phyloP scores from a whole-genome alignment of 2,329 filamentous ascomycete genomes.

The Diplocarpon rosae region DNA sequence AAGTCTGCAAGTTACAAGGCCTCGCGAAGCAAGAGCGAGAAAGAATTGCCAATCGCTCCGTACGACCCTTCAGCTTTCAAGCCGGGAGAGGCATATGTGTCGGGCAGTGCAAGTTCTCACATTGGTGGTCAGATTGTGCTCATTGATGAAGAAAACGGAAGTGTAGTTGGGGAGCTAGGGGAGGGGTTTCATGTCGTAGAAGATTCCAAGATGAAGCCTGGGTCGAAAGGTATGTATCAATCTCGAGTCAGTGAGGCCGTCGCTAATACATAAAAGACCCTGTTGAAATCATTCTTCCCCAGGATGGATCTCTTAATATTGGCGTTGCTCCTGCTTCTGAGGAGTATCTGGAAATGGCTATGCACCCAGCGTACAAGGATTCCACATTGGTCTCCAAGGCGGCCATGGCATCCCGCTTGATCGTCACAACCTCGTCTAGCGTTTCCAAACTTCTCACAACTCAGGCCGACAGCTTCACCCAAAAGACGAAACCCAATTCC shows the following conservation, averaged over 20 bases:
- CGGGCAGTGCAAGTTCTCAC: slow-evolving; percentile 45
- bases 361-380: slow-evolving; percentile 86
- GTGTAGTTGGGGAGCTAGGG: slow-evolving; percentile 82
- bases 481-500: slow-evolving; percentile 63
- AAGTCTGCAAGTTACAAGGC: slow-evolving; percentile 15
- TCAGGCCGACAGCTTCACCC: slow-evolving; percentile 70
- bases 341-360: slow-evolving; percentile 64
- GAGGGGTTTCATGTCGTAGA: slow-evolving; percentile 75
- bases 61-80: slow-evolving; percentile 80
- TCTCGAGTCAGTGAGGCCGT: background rate
- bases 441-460: slow-evolving; percentile 67
- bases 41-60: slow-evolving; percentile 31
- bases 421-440: slow-evolving; percentile 77
- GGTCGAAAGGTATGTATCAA: slow-evolving; percentile 66
- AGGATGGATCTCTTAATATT: slow-evolving; percentile 54
- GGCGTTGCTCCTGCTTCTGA: slow-evolving; percentile 55
- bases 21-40: slow-evolving; percentile 25
- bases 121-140: slow-evolving; percentile 75
- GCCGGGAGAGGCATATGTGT: slow-evolving; percentile 67
- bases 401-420: slow-evolving; percentile 76
- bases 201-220: slow-evolving; percentile 61
- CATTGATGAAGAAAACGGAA: slow-evolving; percentile 91
- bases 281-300: slow-evolving; percentile 65
- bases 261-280: slow-evolving; percentile 42
- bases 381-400: slow-evolving; percentile 81